Base-by-base conservation (phyloP, 305 asterid genomes). In the Fraxinus xanthoxyloides region DNA sequence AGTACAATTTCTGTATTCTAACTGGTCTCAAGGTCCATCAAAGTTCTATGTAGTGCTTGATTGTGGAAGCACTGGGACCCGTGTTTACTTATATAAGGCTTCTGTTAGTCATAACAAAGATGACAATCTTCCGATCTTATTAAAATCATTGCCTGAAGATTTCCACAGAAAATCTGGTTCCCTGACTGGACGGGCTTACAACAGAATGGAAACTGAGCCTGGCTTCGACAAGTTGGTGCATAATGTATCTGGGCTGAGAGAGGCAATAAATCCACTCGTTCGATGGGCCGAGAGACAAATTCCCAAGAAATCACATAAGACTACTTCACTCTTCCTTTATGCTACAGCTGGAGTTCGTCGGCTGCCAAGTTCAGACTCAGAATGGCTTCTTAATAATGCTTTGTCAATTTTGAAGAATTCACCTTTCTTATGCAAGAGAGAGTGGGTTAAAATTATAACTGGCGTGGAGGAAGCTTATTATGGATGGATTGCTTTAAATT, bases 21-120 rank as follows among this genome's bases (percentile, higher is more conserved):
- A 86, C 86, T 92, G 95, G 95, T 88, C 91, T 46, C 85, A 75
- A 10, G 94, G 91, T 81, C 67, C 88, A 61, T 80, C 95, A 79
- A 93, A 88, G 85, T 94, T 84, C 86, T 96, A 90, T 82, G 92
- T 94, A 43, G 94, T 93, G 78, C 90, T 96, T 75, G 98, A 96
- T 86, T 93, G 98, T 87, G 99, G 99, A 74, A 96, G 99, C 90
- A 96, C 98, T 2, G 99, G 99, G 77, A 94, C 98, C 79, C 98
- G 99, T 48, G 98, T 92, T 82, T 93, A 89, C 89, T 96, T 96
- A 46, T 96, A 94, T 83, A 88, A 92, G 89, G 97, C 97, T 56
- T 87, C 92, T 6, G 13, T 86, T 65, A 90, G 90, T 85, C 88
- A 83, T 31, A 83, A 90, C 19, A 89, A 87, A 77, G 95, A 91